Conservation (phyloP, 1,284 basidiomycete genomes). For the Ceratobasidium sp. region DNA sequence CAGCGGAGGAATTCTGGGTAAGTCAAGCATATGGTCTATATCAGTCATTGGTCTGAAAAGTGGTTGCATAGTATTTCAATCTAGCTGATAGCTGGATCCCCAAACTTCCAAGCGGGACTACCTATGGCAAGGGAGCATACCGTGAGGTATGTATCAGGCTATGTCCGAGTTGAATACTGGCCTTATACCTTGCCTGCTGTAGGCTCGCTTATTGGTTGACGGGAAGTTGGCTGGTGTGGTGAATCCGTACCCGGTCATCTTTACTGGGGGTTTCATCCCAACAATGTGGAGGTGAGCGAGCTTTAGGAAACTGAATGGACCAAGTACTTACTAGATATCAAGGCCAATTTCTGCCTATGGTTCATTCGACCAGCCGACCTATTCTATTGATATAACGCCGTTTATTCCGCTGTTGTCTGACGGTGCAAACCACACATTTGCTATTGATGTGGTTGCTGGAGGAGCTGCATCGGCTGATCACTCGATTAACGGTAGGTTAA, state of each 20-base stretch:
- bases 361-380: constrained; percentile 82
- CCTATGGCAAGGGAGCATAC: constrained; percentile 77
- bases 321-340: not conserved
- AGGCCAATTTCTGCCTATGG: constrained; percentile 85
- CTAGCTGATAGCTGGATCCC: constrained; percentile 71
- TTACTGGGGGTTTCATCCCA: constrained; percentile 84
- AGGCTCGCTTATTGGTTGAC: constrained; percentile 75
- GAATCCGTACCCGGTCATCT: constrained; percentile 83
- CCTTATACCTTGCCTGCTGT: not conserved
- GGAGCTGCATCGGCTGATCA: constrained; percentile 75
- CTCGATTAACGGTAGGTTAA: constrained; percentile 64
- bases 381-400: constrained; percentile 83
- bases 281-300: constrained; percentile 76
- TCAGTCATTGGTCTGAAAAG: constrained; percentile 40
- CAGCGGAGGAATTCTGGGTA: constrained; percentile 84
- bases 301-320: not conserved
- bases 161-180: not conserved
- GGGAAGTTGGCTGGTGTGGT: constrained; percentile 78
- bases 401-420: constrained; percentile 81
- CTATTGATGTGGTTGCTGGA: constrained; percentile 72
- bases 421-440: constrained; percentile 74
- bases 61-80: constrained; percentile 74
- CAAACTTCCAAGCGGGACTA: constrained; percentile 68
- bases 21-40: constrained; percentile 47
- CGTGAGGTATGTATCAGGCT: constrained; percentile 69